Evolutionary conservation across 106 monocot species (phyloP).

Genomic region (Agapanthus africanus): DNA sequence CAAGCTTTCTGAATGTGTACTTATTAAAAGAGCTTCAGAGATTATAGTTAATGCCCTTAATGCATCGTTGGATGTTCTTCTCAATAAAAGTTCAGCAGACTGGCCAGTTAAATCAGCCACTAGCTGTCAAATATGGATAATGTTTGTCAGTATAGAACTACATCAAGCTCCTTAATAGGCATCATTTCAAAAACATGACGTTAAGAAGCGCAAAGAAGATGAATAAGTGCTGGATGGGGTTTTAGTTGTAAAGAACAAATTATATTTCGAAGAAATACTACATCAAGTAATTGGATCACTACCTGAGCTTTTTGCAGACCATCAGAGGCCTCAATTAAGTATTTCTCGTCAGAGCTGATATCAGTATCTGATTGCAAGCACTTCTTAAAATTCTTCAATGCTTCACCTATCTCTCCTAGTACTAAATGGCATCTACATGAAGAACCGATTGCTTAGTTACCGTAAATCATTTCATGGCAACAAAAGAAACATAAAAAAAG

Average conservation of each 20-base stretch:
- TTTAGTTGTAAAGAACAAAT: too few relatives aligned
- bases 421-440: constrained; percentile 57
- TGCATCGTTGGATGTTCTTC: constrained; percentile 52
- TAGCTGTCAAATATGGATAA: constrained; percentile 58
- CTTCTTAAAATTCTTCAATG: constrained; percentile 45
- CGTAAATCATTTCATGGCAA: not conserved
- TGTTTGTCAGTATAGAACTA: too few relatives aligned
- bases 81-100: constrained; percentile 44
- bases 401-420: constrained; percentile 75
- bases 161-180: too few relatives aligned
- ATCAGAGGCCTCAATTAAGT: constrained; percentile 62
- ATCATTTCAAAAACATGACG: too few relatives aligned
- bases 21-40: constrained; percentile 52
- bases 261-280: too few relatives aligned
- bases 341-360: constrained; percentile 30
- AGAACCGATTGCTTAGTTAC: constrained; percentile 1
- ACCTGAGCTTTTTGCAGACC: constrained; percentile 85
- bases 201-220: too few relatives aligned
- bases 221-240: too few relatives aligned
- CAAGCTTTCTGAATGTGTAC: constrained; percentile 69
- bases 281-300: constrained; percentile 7
- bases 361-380: constrained; percentile 37
- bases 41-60: constrained; percentile 43
- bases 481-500: not conserved
- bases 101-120: constrained; percentile 38